Percentiles rank a stretch among this genome's conserved stretches.
Conservation (phyloP, 441 rosid genomes). For the Erysimum cheiri region DNA sequence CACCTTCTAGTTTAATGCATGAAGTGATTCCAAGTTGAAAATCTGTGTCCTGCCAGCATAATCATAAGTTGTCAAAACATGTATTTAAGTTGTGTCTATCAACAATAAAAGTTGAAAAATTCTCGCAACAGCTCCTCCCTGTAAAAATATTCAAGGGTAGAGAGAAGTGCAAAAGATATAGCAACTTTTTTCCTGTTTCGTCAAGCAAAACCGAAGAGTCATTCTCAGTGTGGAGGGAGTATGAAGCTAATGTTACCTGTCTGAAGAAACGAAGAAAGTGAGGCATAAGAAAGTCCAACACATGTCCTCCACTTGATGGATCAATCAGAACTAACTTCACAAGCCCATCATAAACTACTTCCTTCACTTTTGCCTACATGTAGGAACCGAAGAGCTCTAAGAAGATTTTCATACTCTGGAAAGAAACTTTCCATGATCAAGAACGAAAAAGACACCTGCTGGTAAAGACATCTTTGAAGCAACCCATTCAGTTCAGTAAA, state of each 20-base stretch:
- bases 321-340: conserved; percentile 73
- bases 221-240: conserved; percentile 23
- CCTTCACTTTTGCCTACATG: conserved; percentile 68
- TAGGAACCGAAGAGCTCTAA: conserved; percentile 35
- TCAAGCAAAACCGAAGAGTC: conserved; percentile 11
- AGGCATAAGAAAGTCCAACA: conserved; percentile 78
- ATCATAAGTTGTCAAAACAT: conserved; percentile 24
- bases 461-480: conserved; percentile 84
- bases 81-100: conserved; percentile 22
- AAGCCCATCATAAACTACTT: conserved; percentile 69
- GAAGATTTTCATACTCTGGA: conserved; percentile 21
- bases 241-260: conserved; percentile 62
- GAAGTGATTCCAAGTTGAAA: conserved; percentile 57
- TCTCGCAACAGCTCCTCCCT: conserved; percentile 12
- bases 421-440: conserved; percentile 11
- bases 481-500: conserved; percentile 74
- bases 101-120: not conserved
- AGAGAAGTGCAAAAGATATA: conserved; percentile 5
- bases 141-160: not conserved
- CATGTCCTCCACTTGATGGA: conserved; percentile 59
- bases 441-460: conserved; percentile 55
- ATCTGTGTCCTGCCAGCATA: conserved; percentile 57
- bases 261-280: conserved; percentile 69
- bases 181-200: not conserved
- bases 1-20: conserved; percentile 61